Evolutionary conservation across 768 basidiomycete genomes (phyloP).

Genomic region (Steccherinum ochraceum): DNA sequence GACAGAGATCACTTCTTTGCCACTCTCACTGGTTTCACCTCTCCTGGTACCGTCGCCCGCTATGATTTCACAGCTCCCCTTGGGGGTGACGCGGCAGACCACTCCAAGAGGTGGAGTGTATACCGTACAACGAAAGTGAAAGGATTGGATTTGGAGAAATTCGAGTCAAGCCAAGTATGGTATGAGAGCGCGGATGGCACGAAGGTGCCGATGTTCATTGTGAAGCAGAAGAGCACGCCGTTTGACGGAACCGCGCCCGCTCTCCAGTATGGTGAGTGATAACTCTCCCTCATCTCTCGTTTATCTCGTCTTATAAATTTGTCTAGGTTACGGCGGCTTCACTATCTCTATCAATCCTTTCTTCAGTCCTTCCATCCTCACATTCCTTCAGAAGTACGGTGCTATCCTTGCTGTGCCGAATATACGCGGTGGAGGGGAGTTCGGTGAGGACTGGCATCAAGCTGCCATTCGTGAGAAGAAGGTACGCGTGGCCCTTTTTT

Average conservation of each 20-base stretch:
- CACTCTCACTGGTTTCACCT: constrained; percentile 61
- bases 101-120: constrained; percentile 45
- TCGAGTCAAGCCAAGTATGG: constrained; percentile 72
- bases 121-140: constrained; percentile 52
- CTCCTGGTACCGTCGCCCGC: constrained; percentile 57
- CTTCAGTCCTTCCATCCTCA: constrained; percentile 67
- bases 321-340: constrained; percentile 72
- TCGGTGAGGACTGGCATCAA: constrained; percentile 81
- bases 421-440: constrained; percentile 60
- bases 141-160: constrained; percentile 62
- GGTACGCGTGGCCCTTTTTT: constrained; percentile 28
- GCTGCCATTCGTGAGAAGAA: constrained; percentile 68
- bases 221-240: constrained; percentile 63
- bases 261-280: constrained; percentile 65
- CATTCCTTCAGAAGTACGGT: constrained; percentile 66
- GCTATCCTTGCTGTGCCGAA: constrained; percentile 52
- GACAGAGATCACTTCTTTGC: constrained; percentile 59
- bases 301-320: neutral
- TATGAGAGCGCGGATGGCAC: constrained; percentile 77
- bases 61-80: constrained; percentile 45
- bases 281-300: neutral
- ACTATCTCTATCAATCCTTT: constrained; percentile 63
- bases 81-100: neutral
- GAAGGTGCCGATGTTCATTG: constrained; percentile 79
- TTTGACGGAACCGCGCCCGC: constrained; percentile 72